Evolutionary conservation across 1,284 basidiomycete genomes (phyloP).

Genomic region (Pisolithus thermaeus): DNA sequence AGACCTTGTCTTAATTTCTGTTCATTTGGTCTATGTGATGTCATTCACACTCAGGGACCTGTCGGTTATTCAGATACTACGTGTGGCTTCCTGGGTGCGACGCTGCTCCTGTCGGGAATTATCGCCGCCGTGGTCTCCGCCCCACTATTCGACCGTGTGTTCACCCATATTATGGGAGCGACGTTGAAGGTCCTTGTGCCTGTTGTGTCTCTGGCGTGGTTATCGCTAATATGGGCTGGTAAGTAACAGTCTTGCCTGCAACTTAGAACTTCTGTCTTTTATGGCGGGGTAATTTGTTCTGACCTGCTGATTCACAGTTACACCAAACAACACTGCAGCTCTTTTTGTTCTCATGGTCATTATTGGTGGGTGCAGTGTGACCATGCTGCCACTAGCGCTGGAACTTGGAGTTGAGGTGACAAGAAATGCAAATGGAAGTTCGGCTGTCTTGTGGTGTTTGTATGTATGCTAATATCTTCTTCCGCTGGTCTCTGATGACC

Average conservation of each 20-base stretch:
- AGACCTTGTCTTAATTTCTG: not conserved
- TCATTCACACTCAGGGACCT: conserved; percentile 45
- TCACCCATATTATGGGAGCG: conserved; percentile 62
- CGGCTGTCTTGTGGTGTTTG: conserved; percentile 69
- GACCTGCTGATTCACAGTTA: conserved; percentile 36
- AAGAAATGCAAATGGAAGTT: conserved; percentile 68
- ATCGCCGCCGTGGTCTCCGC: conserved; percentile 58
- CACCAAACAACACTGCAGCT: conserved; percentile 49
- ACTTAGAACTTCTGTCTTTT: not conserved
- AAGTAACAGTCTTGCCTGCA: conserved; percentile 14
- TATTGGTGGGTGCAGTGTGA: conserved; percentile 58
- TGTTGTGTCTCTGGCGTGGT: conserved; percentile 54
- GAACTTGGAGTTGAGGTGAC: conserved; percentile 75
- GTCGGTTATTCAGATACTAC: conserved; percentile 60
- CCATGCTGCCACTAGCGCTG: conserved; percentile 66
- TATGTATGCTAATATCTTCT: conserved; percentile 28
- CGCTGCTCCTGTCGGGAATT: conserved; percentile 63
- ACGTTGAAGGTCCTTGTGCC: conserved; percentile 58
- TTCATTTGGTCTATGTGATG: not conserved
- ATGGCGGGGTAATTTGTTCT: not conserved
- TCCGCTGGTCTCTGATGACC: not conserved
- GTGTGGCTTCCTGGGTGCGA: conserved; percentile 65
- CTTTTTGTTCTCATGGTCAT: conserved; percentile 63
- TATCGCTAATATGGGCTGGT: conserved; percentile 76
- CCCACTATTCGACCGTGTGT: conserved; percentile 71